Base-by-base conservation (phyloP, 805 yeast species). In the Yarrowia deformans region DNA sequence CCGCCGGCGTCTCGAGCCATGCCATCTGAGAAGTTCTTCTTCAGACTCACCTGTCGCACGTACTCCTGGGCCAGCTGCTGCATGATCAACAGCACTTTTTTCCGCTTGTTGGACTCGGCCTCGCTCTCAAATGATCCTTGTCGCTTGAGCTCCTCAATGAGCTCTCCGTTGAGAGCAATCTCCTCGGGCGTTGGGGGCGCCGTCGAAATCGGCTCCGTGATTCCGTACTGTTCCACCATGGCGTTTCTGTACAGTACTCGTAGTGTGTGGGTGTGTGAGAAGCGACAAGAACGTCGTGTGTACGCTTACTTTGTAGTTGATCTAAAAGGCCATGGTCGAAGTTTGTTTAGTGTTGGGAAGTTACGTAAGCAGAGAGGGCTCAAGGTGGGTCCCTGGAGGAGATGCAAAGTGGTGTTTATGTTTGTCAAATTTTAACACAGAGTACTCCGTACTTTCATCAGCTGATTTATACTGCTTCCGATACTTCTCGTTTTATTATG, bases 1-100 rank as follows among this genome's bases (percentile, higher is more conserved):
- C 99, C 99, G 46, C 99, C 99, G 0, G 98, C 97, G 78, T 95
- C 99, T 69, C 82, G 84, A 0, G 98, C 97, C 98, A 95, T 93
- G 1, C 98, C 97, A 71, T 95, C 98, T 43, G 93, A 87, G 97
- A 95, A 93, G 76, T 94, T 93, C 75, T 90, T 93, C 71, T 84
- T 86, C 72, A 86, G 84, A 3, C 96, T 89, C 9, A 93, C 98
- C 14, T 80, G 84, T 74, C 86, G 90, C 1, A 95, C 99, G 79
- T 94, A 94, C 72, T 89, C 91, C 74, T 89, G 85, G 0, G 90
- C 85, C 74, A 95, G 75, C 71, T 86, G 83, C 77, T 95, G 98
- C 71, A 95, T 78, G 8, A 84, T 81, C 61, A 84, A 82, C 48
- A 95, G 82, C 10, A 91, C 94, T 71, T 89, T 87, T 1, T 87